Evolutionary conservation across 768 basidiomycete genomes (phyloP), one percentile per base, ranked within the genome.

Genomic region (Gloeophyllum trabeum): DNA sequence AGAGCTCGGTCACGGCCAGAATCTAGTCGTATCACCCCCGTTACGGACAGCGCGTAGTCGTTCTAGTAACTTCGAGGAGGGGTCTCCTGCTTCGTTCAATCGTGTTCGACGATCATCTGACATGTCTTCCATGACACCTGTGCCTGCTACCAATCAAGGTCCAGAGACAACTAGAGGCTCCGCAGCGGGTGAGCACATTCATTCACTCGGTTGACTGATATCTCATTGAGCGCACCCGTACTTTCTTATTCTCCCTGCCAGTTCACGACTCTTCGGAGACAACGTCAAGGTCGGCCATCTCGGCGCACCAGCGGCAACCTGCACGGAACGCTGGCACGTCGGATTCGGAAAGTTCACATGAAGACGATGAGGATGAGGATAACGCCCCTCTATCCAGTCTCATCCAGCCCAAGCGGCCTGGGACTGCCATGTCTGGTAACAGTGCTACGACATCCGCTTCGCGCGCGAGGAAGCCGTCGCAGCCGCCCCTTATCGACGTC

Each of bases 361-460:
- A 43, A n/a, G 65, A 65, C 24, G 72, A 69, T 20, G 76, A 74
- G 41, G 66, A 67, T n/a, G 62, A 56, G 1, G 72, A 81, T 44
- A 66, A 79, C 48, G 71, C 76, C 2, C 85, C 84, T 10, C 66
- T 89, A 25, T 77, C 80, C 1, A 66, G 62, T 1, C 64, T 85
- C 25, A 61, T 82, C 5, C 65, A 66, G 0, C 82, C 84, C 7
- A 70, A 65, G 38, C 69, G 85, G 25, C 82, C 84, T 13, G 81
- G 79, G 14, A 82, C 79, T 48, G 67, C 79, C 2, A 54, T 62
- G 7, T 70, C 70, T 20, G 54, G 54, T 6, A 47, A 48, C 4
- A 62, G 36, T 19, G 20, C 36, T 10, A 10, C 36, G 7, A 10
- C 36, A 37, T 10, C 36, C 7, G 10, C 13, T 10, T 37, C 36